A percentile compares a stretch with the other conserved stretches of the same genome.
Conservation (phyloP, 441 rosid genomes). For the Lepidium campestre region DNA sequence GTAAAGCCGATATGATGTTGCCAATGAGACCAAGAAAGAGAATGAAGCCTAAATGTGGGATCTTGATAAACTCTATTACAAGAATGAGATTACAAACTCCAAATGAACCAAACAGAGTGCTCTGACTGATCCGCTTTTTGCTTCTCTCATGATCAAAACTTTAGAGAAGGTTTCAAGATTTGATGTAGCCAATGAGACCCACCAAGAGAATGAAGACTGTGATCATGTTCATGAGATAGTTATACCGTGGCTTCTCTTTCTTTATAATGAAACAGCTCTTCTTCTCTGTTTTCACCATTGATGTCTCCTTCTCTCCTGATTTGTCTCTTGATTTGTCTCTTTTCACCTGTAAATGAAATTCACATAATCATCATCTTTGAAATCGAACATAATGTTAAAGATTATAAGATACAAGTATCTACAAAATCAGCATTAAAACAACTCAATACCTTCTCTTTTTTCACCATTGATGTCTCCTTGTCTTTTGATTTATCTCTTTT, state of each 20-base stretch:
- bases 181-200: constrained; percentile 13
- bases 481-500: too few relatives aligned
- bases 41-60: constrained; percentile 1
- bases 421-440: neutral
- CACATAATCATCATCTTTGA: neutral
- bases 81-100: too few relatives aligned
- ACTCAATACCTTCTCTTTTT: neutral
- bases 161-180: neutral
- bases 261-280: neutral
- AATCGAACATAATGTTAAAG: neutral
- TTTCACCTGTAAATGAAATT: constrained; percentile 2
- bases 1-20: neutral
- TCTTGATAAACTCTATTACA: too few relatives aligned
- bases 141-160: neutral
- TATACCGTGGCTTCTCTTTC: neutral
- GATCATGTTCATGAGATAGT: constrained; percentile 10
- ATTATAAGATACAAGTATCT: neutral
- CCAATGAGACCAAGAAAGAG: constrained; percentile 15
- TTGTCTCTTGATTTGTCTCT: neutral
- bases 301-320: too few relatives aligned
- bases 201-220: constrained; percentile 5
- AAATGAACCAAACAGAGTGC: neutral
- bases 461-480: neutral
- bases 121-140: neutral
- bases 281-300: neutral